Percentiles rank a stretch among this genome's conserved stretches.
phyloP scores from a whole-genome alignment of 345 rosid species.

The Melaleuca quinquenervia region DNA sequence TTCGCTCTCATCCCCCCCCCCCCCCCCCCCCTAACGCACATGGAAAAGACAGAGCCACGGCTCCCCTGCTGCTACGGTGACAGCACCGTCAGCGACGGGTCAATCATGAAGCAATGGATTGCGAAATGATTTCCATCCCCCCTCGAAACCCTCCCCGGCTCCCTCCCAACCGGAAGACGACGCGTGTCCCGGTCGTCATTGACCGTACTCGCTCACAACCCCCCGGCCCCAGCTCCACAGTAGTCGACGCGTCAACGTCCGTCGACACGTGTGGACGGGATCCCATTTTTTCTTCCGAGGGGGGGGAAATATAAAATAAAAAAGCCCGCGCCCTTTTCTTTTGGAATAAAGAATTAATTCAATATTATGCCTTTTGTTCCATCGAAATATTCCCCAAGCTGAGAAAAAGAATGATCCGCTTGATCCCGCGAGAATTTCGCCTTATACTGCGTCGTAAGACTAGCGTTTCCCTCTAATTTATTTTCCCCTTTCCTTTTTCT shows the following conservation, averaged over 20 bases:
- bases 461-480: neutral
- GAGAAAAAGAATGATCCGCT: neutral
- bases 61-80: conserved; percentile 17
- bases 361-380: conserved; percentile 17
- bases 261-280: conserved; percentile 24
- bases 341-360: neutral
- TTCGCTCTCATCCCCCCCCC: conserved; percentile 4
- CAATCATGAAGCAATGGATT: conserved; percentile 70
- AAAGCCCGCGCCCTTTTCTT: neutral
- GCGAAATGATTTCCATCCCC: conserved; percentile 38
- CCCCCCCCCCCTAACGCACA: neutral
- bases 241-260: conserved; percentile 1
- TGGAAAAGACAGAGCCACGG: conserved; percentile 21
- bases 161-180: neutral
- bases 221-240: neutral
- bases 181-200: conserved; percentile 8
- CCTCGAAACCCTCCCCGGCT: conserved; percentile 3
- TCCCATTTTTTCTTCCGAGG: neutral
- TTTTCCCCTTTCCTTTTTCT: neutral
- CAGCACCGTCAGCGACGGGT: conserved; percentile 42
- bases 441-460: conserved; percentile 16
- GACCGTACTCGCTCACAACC: conserved; percentile 14
- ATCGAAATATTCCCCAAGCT: neutral
- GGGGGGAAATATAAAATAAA: no score
- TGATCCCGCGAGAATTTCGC: conserved; percentile 52